These are phyloP conservation scores for Flaveria robusta DNA, from an alignment of 129 eudicot species.

Conservation along the genomic window DNA sequence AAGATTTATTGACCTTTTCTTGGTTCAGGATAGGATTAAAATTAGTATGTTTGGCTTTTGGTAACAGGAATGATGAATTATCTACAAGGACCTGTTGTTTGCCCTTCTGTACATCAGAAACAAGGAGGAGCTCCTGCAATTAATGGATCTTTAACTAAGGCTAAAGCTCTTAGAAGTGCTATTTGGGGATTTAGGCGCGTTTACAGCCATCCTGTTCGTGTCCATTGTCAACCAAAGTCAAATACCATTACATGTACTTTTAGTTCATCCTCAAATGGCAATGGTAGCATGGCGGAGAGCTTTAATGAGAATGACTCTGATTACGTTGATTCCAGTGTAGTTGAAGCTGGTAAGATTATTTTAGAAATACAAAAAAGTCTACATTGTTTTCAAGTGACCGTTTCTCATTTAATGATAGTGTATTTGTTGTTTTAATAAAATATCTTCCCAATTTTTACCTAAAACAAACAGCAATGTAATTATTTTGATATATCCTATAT, in stretches of 20 bases:
- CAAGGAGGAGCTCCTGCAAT: constrained; percentile 52
- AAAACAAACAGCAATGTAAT: not conserved
- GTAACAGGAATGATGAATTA: constrained; percentile 63
- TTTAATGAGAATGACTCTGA: constrained; percentile 59
- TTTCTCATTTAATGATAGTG: not conserved
- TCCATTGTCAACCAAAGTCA: constrained; percentile 29
- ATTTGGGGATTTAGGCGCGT: constrained; percentile 58
- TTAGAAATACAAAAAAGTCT: not conserved
- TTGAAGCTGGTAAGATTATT: constrained; percentile 78
- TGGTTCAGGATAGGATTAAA: not conserved
- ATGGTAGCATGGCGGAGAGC: constrained; percentile 48
- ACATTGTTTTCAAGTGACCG: not conserved
- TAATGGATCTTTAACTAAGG: constrained; percentile 41
- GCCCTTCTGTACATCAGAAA: constrained; percentile 65
- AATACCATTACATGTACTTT: constrained; percentile 37
- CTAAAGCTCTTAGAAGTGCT: constrained; percentile 54
- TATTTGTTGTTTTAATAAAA: not conserved
- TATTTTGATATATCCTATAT: not conserved
- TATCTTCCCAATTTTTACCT: not conserved
- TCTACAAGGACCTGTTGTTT: constrained; percentile 80
- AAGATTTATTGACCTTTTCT: not conserved
- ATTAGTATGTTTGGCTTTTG: constrained; percentile 12
- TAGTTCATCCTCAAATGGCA: constrained; percentile 47
- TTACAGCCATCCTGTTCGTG: constrained; percentile 32
- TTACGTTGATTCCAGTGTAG: constrained; percentile 78